Percentiles rank a stretch among this genome's conserved stretches.
phyloP scores from a whole-genome alignment of 139 green algal species.

The Chlamydomonas urium region DNA sequence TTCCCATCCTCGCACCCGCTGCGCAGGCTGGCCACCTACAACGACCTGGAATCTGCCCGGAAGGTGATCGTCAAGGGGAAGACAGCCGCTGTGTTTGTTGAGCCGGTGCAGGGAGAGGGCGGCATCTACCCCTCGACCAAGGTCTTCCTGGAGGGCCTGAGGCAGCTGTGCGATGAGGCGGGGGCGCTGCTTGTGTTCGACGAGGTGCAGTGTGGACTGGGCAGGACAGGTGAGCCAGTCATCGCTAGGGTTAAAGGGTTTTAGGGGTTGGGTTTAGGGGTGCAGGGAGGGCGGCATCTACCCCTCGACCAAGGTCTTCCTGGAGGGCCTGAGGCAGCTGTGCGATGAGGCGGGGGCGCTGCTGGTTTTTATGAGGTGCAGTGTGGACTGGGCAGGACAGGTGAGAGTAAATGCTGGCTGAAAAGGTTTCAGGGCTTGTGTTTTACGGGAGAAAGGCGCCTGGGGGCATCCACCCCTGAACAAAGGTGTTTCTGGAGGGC shows the following conservation, averaged over 20 bases:
- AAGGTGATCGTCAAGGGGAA: conserved; percentile 74
- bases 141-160: conserved; percentile 18
- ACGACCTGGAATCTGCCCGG: conserved; percentile 69
- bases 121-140: conserved; percentile 67
- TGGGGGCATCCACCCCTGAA: conserved; percentile 78
- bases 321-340: conserved; percentile 41
- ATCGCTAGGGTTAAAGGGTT: too few species aligned
- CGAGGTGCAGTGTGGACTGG: conserved; percentile 70
- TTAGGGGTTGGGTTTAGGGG: too few species aligned
- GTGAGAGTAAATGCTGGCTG: too few species aligned
- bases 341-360: conserved; percentile 92
- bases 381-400: conserved; percentile 49
- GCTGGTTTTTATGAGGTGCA: conserved; percentile 93
- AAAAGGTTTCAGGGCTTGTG: too few species aligned
- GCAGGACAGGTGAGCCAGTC: conserved; percentile 44
- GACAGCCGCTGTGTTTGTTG: conserved; percentile 93
- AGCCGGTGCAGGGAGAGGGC: conserved; percentile 94
- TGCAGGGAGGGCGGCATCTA: conserved; percentile 91
- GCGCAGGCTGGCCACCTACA: conserved; percentile 50
- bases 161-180: conserved; percentile 85
- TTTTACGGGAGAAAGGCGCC: too few species aligned
- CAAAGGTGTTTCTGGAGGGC: conserved; percentile 13
- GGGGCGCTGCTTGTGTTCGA: conserved; percentile 95
- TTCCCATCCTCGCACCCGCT: not conserved
- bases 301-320: conserved; percentile 35